phyloP scores from a whole-genome alignment of 768 basidiomycete species.

The Kwoniella sp. region DNA sequence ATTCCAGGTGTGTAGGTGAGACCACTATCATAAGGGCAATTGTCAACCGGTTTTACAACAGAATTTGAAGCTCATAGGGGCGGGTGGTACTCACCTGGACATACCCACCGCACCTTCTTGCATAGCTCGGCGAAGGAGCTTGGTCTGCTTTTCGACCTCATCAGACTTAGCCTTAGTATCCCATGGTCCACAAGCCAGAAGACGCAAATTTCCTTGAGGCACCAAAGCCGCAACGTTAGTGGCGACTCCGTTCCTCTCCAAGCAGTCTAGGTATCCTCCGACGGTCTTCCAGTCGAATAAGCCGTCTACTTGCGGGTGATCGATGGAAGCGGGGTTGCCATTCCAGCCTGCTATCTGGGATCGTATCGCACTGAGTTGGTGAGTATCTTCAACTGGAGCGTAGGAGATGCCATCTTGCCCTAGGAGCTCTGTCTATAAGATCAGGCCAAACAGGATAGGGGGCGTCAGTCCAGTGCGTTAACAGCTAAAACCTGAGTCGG shows the following conservation, averaged over 20 bases:
- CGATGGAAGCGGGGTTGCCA: constrained; percentile 46
- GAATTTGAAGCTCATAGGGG: constrained; percentile 1
- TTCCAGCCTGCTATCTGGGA: constrained; percentile 55
- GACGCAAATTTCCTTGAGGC: constrained; percentile 52
- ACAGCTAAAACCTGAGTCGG: neutral
- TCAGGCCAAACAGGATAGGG: neutral
- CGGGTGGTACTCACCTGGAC: constrained; percentile 41
- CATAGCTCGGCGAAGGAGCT: constrained; percentile 42
- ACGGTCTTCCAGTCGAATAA: constrained; percentile 49
- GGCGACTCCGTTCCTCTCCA: constrained; percentile 47
- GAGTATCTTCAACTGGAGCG: constrained; percentile 32
- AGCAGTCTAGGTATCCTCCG: constrained; percentile 46
- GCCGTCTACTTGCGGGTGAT: constrained; percentile 33
- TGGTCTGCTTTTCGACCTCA: constrained; percentile 41
- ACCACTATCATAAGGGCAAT: constrained; percentile 23
- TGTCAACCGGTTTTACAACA: no score
- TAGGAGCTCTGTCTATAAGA: constrained; percentile 48
- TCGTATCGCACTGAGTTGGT: constrained; percentile 37
- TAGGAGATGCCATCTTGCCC: constrained; percentile 55
- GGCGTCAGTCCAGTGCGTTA: neutral
- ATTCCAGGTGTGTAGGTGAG: constrained; percentile 55
- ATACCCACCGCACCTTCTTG: constrained; percentile 52
- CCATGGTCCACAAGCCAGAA: constrained; percentile 49
- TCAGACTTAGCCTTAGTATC: constrained; percentile 34
- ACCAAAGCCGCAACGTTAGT: constrained; percentile 52